Conservation (phyloP, 1,284 basidiomycete species). For the Ustilago sp. region DNA sequence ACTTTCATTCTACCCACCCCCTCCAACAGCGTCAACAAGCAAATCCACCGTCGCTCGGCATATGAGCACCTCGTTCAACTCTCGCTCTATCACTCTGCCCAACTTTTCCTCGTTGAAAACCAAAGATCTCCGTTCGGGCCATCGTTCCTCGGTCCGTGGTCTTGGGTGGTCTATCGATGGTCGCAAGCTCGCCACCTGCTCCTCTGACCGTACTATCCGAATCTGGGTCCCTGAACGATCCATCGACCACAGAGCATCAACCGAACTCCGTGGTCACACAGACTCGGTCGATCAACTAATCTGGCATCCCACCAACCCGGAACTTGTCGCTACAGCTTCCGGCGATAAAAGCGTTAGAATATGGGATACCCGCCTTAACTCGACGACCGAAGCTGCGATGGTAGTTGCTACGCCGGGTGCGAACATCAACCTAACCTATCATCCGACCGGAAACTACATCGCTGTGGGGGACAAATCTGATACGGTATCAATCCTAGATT, state of each 20-base stretch:
- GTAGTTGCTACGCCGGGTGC: slow-evolving; percentile 38
- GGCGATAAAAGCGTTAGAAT: slow-evolving; percentile 61
- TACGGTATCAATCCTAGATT: slow-evolving; percentile 59
- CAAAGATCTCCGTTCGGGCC: slow-evolving; percentile 50
- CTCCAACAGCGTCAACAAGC: not conserved
- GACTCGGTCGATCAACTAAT: slow-evolving; percentile 63
- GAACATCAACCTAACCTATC: slow-evolving; percentile 64
- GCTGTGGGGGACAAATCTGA: slow-evolving; percentile 64
- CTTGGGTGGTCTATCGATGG: slow-evolving; percentile 62
- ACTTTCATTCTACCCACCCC: slow-evolving; percentile 23
- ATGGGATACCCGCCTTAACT: slow-evolving; percentile 55
- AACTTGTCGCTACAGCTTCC: slow-evolving; percentile 57
- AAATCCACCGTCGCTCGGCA: not conserved
- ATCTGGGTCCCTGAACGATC: slow-evolving; percentile 62
- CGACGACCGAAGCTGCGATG: not conserved
- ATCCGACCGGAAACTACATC: slow-evolving; percentile 54
- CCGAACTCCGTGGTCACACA: slow-evolving; percentile 61
- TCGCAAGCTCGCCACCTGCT: slow-evolving; percentile 57
- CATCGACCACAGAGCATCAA: slow-evolving; percentile 56
- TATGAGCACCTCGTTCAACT: slow-evolving; percentile 10
- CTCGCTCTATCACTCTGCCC: slow-evolving; percentile 25
- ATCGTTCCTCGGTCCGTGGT: slow-evolving; percentile 50
- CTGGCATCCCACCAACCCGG: slow-evolving; percentile 58
- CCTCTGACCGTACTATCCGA: slow-evolving; percentile 47
- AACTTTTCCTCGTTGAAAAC: slow-evolving; percentile 23